These are phyloP conservation scores for Umbelopsis sp. DNA, from an alignment of 371 early-diverging fungal genomes.

Conservation along the genomic window DNA sequence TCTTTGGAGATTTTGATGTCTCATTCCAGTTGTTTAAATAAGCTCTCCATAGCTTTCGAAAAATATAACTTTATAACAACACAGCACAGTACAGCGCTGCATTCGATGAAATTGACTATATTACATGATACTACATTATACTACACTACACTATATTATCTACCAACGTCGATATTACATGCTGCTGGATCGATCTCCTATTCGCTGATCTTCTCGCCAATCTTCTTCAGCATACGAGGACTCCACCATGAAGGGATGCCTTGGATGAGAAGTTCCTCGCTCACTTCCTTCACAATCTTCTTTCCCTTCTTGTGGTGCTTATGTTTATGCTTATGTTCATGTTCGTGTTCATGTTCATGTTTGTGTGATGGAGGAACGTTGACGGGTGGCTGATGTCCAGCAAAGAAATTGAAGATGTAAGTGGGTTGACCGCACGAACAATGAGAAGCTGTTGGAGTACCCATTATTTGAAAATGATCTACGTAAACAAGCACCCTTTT, in stretches of 20 bases:
- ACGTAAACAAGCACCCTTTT: not conserved
- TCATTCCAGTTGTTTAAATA: not conserved
- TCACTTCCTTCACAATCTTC: constrained; percentile 10
- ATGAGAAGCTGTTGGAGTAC: constrained; percentile 4
- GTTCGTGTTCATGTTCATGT: not conserved
- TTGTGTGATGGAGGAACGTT: too few species aligned
- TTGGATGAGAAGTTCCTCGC: constrained; percentile 12
- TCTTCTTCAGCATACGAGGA: constrained; percentile 7
- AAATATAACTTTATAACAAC: not conserved
- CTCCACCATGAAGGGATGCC: constrained; percentile 1
- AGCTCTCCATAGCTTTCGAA: not conserved
- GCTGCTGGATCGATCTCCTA: not conserved
- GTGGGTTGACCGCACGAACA: constrained; percentile 15
- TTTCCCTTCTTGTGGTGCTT: not conserved
- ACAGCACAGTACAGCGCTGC: not conserved
- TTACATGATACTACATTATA: not conserved
- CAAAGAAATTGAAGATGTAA: constrained; percentile 16
- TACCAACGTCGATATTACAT: too few species aligned
- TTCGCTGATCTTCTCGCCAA: constrained; percentile 5
- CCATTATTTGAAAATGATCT: constrained; percentile 8
- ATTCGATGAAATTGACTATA: not conserved
- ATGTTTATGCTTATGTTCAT: constrained; percentile 6
- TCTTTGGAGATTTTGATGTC: not conserved
- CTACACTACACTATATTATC: not conserved
- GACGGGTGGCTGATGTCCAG: constrained; percentile 13